phyloP scores from a whole-genome alignment of 768 basidiomycete genomes.

The Panaeolus papilionaceus region DNA sequence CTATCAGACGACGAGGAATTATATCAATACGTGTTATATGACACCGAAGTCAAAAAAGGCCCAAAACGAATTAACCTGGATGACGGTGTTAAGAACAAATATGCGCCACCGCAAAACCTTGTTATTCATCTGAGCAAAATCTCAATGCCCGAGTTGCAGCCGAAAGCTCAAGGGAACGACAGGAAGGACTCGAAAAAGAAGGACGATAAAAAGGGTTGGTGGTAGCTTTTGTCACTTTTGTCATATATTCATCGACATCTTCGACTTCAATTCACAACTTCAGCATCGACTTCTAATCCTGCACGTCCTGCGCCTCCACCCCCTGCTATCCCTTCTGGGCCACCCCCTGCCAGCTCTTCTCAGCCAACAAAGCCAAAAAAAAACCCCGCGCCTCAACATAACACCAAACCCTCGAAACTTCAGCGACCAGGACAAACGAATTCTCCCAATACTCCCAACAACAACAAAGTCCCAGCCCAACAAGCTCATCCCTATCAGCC shows the following conservation, averaged over 20 bases:
- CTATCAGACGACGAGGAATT: conserved; percentile 63
- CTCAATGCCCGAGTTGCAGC: conserved; percentile 82
- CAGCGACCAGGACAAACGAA: conserved; percentile 26
- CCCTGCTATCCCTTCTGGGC: conserved; percentile 17
- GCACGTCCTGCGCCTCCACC: conserved; percentile 21
- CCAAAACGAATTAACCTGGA: conserved; percentile 75
- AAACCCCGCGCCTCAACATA: conserved; percentile 6
- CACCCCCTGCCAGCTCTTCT: conserved; percentile 16
- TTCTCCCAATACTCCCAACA: conserved; percentile 24
- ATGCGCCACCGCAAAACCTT: conserved; percentile 72
- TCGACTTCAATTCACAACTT: conserved; percentile 16
- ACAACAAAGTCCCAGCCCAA: conserved; percentile 33
- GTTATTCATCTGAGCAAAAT: conserved; percentile 86
- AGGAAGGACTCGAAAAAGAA: conserved; percentile 42
- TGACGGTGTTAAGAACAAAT: conserved; percentile 59
- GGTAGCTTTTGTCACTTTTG: conserved; percentile 24
- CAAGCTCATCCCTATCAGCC: conserved; percentile 43
- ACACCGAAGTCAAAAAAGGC: conserved; percentile 54
- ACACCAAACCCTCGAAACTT: conserved; percentile 23
- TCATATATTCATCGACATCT: conserved; percentile 21
- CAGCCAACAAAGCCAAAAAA: conserved; percentile 16
- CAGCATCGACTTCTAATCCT: conserved; percentile 21
- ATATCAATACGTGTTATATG: conserved; percentile 80
- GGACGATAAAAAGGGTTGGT: conserved; percentile 51
- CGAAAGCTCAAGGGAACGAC: conserved; percentile 41